Evolutionary conservation across 805 yeast species (phyloP).

Genomic region (Suhomyces kilbournensis): DNA sequence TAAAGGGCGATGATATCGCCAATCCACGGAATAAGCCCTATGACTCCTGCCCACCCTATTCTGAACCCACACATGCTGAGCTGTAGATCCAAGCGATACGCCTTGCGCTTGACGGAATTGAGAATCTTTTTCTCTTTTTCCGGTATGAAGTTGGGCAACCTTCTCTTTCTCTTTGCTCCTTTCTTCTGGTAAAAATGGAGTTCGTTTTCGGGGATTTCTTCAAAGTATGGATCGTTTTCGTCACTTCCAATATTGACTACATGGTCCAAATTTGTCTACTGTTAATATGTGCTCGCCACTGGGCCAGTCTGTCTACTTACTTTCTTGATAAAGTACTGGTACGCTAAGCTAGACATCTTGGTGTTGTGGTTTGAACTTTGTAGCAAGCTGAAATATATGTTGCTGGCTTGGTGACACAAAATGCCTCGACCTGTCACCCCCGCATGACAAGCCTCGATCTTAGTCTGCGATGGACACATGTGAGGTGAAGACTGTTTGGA

Average conservation of each 20-base stretch:
- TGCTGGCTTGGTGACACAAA: not conserved
- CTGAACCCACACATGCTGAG: slow-evolving; percentile 39
- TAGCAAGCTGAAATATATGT: not conserved
- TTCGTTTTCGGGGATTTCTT: slow-evolving; percentile 38
- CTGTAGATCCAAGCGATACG: slow-evolving; percentile 39
- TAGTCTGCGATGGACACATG: too few relatives aligned
- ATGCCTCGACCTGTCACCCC: not conserved
- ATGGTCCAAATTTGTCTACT: slow-evolving; percentile 25
- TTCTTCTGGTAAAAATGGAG: slow-evolving; percentile 40
- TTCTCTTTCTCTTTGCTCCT: slow-evolving; percentile 38
- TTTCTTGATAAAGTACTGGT: slow-evolving; percentile 35
- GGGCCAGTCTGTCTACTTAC: slow-evolving; percentile 21
- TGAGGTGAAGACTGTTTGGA: too few relatives aligned
- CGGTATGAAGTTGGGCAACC: slow-evolving; percentile 34
- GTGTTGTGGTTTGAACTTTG: not conserved
- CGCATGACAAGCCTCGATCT: not conserved
- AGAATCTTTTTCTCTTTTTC: slow-evolving; percentile 31
- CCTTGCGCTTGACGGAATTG: slow-evolving; percentile 33
- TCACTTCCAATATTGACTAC: slow-evolving; percentile 27
- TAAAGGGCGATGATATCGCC: slow-evolving; percentile 32
- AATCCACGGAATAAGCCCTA: slow-evolving; percentile 42
- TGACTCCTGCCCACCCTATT: slow-evolving; percentile 42
- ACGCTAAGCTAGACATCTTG: slow-evolving; percentile 30
- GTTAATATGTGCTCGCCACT: slow-evolving; percentile 7
- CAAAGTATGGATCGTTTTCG: slow-evolving; percentile 37